Base-by-base conservation (phyloP, 1,284 basidiomycete genomes). In the Gymnopus androsaceus region DNA sequence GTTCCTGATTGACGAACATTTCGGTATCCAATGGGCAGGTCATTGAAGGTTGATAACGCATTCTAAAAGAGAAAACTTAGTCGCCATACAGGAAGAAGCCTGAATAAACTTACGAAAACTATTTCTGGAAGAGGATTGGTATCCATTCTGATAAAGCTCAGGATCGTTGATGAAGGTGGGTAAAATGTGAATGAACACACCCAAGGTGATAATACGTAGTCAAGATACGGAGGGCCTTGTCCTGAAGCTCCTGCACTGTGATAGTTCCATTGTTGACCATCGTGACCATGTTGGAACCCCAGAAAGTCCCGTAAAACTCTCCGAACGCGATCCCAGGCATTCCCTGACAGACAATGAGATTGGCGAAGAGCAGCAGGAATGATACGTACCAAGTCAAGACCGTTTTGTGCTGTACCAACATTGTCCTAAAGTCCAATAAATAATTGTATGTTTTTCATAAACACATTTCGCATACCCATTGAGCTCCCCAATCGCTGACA, bases 401-500 rank as follows among this genome's bases (percentile, higher is more conserved):
- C 61, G 7, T 42, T 56, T n/a, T 51, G 17, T 9, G 56, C 56
- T 17, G 59, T 45, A 2, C 34, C 15, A 14, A 46, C 51, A 23
- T 50, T 54, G 38, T 60, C n/a, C n/a, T n/a, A n/a, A n/a, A n/a
- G n/a, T n/a, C n/a, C n/a, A n/a, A n/a, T n/a, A n/a, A n/a, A n/a
- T n/a, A n/a, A n/a, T n/a, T n/a, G n/a, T n/a, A n/a, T n/a, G n/a
- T n/a, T n/a, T n/a, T n/a, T n/a, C n/a, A n/a, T n/a, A n/a, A n/a
- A n/a, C n/a, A n/a, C n/a, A n/a, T n/a, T n/a, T n/a, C n/a, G n/a
- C n/a, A n/a, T n/a, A 8, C 51, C 50, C 54, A 56, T 30, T 56
- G 58, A 8, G 48, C 61, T 37, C 59, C 61, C 61, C 61, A 62
- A 27, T 62, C 61, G 3, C 54, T 56, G 27, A 62, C 47, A 6